phyloP scores from a whole-genome alignment of 2,329 filamentous ascomycete genomes.

The Diaporthe helianthi region DNA sequence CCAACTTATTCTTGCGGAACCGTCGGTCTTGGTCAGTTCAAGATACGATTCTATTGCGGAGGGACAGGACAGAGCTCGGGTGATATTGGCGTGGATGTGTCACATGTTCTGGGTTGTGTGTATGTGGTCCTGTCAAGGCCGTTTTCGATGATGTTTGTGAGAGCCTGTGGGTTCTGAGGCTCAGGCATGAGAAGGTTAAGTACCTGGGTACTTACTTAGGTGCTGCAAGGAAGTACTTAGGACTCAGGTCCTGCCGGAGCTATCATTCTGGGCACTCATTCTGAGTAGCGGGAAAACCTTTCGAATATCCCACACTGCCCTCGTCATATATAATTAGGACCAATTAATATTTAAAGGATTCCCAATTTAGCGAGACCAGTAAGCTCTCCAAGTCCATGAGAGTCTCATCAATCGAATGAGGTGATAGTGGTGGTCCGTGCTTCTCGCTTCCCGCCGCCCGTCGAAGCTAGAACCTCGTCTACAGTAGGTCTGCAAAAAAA shows the following conservation, averaged over 20 bases:
- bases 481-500: no score
- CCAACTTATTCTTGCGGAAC: not conserved
- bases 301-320: not conserved
- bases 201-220: no score
- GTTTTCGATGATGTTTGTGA: not conserved
- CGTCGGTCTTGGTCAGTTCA: not conserved
- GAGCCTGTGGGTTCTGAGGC: not conserved
- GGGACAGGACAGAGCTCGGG: no score
- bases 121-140: not conserved
- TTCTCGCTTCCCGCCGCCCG: not conserved
- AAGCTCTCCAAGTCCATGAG: not conserved
- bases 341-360: no score
- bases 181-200: not conserved
- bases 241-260: not conserved
- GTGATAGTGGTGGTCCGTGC: slow-evolving; percentile 28
- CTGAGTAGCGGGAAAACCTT: no score
- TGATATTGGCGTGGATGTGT: not conserved
- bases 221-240: no score
- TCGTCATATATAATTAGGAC: not conserved
- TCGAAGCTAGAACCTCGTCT: slow-evolving; percentile 7
- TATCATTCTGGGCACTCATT: no score
- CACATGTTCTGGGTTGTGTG: not conserved
- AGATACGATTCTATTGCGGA: not conserved
- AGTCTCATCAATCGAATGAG: not conserved
- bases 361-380: no score